Evolutionary conservation across 106 monocot species (phyloP).

Genomic region (Ottelia alismoides): DNA sequence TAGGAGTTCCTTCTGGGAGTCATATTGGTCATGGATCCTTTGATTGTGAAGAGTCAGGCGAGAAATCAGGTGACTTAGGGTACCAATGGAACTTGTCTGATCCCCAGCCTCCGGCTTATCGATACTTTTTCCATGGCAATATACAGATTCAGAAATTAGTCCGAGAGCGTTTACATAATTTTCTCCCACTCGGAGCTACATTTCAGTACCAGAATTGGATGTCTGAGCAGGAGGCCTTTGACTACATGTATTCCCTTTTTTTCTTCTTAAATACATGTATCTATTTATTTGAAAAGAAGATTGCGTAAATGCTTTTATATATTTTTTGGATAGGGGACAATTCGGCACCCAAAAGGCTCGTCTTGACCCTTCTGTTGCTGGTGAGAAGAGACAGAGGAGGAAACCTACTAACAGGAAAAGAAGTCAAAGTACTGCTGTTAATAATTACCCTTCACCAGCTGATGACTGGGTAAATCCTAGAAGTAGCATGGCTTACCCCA

Average conservation of each 20-base stretch:
- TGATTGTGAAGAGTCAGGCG: background rate
- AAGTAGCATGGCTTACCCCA: slow-evolving; percentile 23
- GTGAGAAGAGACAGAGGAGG: slow-evolving; percentile 1
- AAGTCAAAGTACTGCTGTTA: slow-evolving; percentile 8
- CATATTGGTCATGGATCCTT: too few relatives aligned
- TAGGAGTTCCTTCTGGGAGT: slow-evolving; percentile 7
- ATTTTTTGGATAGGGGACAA: slow-evolving; percentile 39
- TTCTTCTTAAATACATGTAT: background rate
- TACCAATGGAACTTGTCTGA: slow-evolving; percentile 16
- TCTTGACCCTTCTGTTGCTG: slow-evolving; percentile 1
- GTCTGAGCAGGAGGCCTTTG: slow-evolving; percentile 23
- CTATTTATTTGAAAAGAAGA: slow-evolving; percentile 2
- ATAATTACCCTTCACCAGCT: slow-evolving; percentile 8
- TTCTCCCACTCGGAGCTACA: slow-evolving; percentile 43
- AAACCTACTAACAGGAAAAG: slow-evolving; percentile 15
- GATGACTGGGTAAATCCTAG: slow-evolving; percentile 34
- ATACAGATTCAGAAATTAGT: slow-evolving; percentile 40
- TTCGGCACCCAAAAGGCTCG: slow-evolving; percentile 15
- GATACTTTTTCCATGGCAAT: slow-evolving; percentile 70
- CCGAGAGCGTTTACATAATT: slow-evolving; percentile 39
- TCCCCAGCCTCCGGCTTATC: slow-evolving; percentile 47
- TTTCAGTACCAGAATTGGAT: slow-evolving; percentile 19
- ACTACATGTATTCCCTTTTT: slow-evolving; percentile 52
- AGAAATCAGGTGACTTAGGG: too few relatives aligned
- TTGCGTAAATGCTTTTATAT: too few relatives aligned